Percentiles rank a stretch among this genome's conserved stretches.
Conservation (phyloP, 73 alveolate genomes). For the Diophrys appendiculata region DNA sequence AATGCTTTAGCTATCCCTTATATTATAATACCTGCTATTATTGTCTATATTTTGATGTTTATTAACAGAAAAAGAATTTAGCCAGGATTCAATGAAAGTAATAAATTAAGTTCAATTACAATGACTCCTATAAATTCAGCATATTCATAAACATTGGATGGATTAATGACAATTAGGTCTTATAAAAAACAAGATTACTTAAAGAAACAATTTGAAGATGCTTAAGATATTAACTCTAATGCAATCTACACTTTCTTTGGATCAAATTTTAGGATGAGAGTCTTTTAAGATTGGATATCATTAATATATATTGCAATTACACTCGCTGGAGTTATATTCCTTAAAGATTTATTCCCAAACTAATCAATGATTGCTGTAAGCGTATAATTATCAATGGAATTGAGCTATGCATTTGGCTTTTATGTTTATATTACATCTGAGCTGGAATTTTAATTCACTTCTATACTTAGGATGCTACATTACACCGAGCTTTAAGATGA, state of each 20-base stretch:
- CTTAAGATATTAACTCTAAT: not conserved
- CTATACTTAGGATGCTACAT: not conserved
- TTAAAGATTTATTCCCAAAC: no score
- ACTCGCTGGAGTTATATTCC: not conserved
- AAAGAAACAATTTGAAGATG: not conserved
- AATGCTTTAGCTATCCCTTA: constrained; percentile 5
- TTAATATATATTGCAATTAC: not conserved
- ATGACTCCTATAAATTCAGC: constrained; percentile 17
- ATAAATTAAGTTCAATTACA: not conserved
- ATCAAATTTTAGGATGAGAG: not conserved
- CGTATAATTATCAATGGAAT: not conserved
- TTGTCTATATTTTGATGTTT: not conserved
- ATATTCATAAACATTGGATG: constrained; percentile 3
- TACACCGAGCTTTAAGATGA: not conserved
- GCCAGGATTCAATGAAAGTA: not conserved
- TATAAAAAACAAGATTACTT: constrained; percentile 4
- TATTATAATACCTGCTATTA: not conserved
- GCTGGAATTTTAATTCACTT: not conserved
- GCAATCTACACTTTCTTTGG: not conserved
- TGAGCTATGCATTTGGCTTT: not conserved
- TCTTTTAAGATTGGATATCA: not conserved
- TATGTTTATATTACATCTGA: not conserved
- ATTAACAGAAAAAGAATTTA: not conserved
- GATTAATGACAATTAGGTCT: constrained; percentile 16
- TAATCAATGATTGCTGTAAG: not conserved